A percentile compares a stretch with the other conserved stretches of the same genome.
These are phyloP conservation scores for Tolypocladium endophyticum DNA, from an alignment of 2,329 filamentous ascomycete genomes.

Conservation along the genomic window DNA sequence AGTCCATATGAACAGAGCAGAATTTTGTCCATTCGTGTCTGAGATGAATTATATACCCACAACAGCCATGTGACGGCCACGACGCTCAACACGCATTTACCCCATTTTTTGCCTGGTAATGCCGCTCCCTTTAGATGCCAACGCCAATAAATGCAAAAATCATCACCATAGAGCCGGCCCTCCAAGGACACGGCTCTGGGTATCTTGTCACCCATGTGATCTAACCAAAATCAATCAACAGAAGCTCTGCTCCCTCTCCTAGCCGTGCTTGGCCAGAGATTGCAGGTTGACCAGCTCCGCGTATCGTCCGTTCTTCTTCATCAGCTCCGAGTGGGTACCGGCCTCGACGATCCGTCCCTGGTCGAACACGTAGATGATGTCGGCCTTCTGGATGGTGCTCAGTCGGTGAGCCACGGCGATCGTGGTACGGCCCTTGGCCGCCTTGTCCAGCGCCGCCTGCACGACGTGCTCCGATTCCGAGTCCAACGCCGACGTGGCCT, in stretches of 20 bases:
- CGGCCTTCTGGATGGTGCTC: conserved; percentile 87
- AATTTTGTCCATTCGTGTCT: not conserved
- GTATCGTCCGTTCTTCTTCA: conserved; percentile 61
- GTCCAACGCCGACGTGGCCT: conserved; percentile 70
- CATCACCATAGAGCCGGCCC: not conserved
- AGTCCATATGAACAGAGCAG: not conserved
- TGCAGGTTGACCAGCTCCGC: conserved; percentile 72
- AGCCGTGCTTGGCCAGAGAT: conserved; percentile 53
- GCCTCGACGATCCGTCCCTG: conserved; percentile 76
- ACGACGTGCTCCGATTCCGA: conserved; percentile 71
- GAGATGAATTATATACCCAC: not conserved
- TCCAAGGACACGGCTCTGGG: not conserved
- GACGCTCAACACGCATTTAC: not conserved
- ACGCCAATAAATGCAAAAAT: not conserved
- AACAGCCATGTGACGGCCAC: not conserved
- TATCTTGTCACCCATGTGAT: not conserved
- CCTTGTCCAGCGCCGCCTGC: conserved; percentile 69
- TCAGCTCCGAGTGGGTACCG: conserved; percentile 67
- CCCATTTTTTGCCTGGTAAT: not conserved
- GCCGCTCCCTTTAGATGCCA: not conserved
- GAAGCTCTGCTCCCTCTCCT: not conserved
- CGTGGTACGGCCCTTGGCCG: conserved; percentile 75
- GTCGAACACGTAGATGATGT: conserved; percentile 95
- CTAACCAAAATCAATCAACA: not conserved
- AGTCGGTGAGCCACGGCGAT: conserved; percentile 91